Evolutionary conservation across 345 rosid species (phyloP).

Genomic region (Cardamine resedifolia): DNA sequence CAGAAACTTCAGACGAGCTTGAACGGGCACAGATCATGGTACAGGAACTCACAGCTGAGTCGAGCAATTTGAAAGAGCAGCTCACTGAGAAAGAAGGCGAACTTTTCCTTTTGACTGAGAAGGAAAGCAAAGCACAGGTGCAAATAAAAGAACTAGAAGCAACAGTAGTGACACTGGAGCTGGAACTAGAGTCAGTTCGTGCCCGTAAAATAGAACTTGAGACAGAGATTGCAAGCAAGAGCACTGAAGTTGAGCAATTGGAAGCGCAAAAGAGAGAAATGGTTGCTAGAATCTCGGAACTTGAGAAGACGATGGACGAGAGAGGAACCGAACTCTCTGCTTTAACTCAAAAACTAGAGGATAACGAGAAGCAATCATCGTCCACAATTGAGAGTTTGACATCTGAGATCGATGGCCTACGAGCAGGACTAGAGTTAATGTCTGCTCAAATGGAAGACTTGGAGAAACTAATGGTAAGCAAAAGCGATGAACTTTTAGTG

Average conservation of each 20-base stretch:
- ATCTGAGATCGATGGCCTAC: conserved; percentile 44
- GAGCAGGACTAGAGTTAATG: conserved; percentile 44
- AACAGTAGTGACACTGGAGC: conserved; percentile 46
- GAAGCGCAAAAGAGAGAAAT: conserved; percentile 46
- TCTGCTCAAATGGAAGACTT: conserved; percentile 53
- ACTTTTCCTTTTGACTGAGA: conserved; percentile 48
- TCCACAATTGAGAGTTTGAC: conserved; percentile 59
- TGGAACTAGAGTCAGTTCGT: conserved; percentile 50
- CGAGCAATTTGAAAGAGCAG: conserved; percentile 49
- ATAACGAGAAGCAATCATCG: conserved; percentile 49
- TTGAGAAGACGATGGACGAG: conserved; percentile 47
- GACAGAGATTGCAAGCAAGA: conserved; percentile 48
- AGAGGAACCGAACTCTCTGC: conserved; percentile 51
- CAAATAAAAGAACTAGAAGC: conserved; percentile 27
- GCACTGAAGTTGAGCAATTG: conserved; percentile 47
- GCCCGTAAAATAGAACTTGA: conserved; percentile 47
- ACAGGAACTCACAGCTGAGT: conserved; percentile 47
- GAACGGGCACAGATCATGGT: conserved; percentile 41
- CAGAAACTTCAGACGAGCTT: conserved; percentile 56
- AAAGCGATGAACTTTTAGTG: conserved; percentile 54
- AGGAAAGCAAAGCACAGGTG: conserved; percentile 50
- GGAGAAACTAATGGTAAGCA: conserved; percentile 55
- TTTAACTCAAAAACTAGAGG: conserved; percentile 56
- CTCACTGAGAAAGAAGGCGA: conserved; percentile 51
- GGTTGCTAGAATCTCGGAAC: conserved; percentile 51